Percentiles rank a stretch among this genome's conserved stretches.
Evolutionary conservation across 495 filamentous ascomycete species (phyloP).

Genomic region (Penicillium riverlandense): DNA sequence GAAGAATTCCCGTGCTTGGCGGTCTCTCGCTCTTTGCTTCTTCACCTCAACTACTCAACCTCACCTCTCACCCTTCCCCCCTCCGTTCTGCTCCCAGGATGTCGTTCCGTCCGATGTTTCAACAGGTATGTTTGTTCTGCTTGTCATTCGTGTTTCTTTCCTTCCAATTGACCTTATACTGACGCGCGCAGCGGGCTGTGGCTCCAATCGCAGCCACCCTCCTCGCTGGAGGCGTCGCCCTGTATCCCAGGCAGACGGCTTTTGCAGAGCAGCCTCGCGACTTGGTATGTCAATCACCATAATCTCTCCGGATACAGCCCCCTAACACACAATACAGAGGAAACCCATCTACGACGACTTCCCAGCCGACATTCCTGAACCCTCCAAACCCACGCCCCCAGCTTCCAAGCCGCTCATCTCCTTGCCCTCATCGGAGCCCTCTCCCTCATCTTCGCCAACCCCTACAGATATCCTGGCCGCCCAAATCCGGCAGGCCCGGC

Average conservation of each 20-base stretch:
- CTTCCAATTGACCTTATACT: constrained; percentile 28
- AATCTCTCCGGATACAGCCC: not conserved
- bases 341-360: constrained; percentile 89
- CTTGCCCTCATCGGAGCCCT: constrained; percentile 13
- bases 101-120: constrained; percentile 42
- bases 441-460: constrained; percentile 51
- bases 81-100: constrained; percentile 15
- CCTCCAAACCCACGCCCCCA: constrained; percentile 30
- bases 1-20: constrained; percentile 26
- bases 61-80: too few relatives aligned
- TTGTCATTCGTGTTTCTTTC: constrained; percentile 4
- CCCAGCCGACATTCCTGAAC: constrained; percentile 29
- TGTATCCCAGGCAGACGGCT: constrained; percentile 46
- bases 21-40: constrained; percentile 15
- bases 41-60: constrained; percentile 6
- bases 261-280: constrained; percentile 50
- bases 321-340: constrained; percentile 37
- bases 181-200: constrained; percentile 44
- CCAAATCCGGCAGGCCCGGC: constrained; percentile 73
- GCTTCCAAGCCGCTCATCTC: constrained; percentile 8
- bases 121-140: constrained; percentile 26
- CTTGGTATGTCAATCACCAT: constrained; percentile 12
- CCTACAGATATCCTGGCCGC: constrained; percentile 84
- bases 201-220: constrained; percentile 48
- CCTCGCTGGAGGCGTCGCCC: constrained; percentile 44